phyloP scores from a whole-genome alignment of 768 basidiomycete species.

The Punctularia strigosozonata region DNA sequence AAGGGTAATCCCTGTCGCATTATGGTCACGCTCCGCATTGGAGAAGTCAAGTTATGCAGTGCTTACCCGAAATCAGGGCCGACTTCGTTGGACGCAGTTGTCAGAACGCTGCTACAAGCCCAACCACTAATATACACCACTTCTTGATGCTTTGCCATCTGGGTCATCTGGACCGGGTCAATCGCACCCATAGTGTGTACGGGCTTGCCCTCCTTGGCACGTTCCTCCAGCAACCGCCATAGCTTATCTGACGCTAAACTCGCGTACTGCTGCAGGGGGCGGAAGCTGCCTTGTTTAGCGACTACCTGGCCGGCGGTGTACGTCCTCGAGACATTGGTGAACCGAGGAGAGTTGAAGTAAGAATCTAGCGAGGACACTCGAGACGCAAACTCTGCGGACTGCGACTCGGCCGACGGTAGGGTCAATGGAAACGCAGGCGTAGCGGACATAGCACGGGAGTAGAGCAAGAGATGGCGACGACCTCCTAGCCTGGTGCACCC shows the following conservation, averaged over 20 bases:
- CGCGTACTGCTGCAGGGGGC: slow-evolving; percentile 64
- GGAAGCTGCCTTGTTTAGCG: slow-evolving; percentile 81
- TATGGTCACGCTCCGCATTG: not conserved
- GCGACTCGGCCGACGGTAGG: too few relatives aligned
- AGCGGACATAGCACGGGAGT: too few relatives aligned
- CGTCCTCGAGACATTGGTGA: slow-evolving; percentile 58
- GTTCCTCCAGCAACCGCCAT: slow-evolving; percentile 51
- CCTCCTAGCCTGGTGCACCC: too few relatives aligned
- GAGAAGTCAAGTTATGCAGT: not conserved
- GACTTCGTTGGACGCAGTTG: slow-evolving; percentile 85
- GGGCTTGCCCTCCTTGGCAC: slow-evolving; percentile 51
- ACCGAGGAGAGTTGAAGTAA: slow-evolving; percentile 73
- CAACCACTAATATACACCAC: slow-evolving; percentile 90
- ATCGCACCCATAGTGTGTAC: slow-evolving; percentile 90
- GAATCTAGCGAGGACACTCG: slow-evolving; percentile 52
- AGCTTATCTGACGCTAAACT: slow-evolving; percentile 81
- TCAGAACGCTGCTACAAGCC: slow-evolving; percentile 78
- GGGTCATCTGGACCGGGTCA: slow-evolving; percentile 90
- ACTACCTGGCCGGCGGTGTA: slow-evolving; percentile 75
- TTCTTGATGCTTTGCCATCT: slow-evolving; percentile 75
- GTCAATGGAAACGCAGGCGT: too few relatives aligned
- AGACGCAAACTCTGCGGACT: too few relatives aligned
- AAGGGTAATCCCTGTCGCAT: slow-evolving; percentile 71
- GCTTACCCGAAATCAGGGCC: slow-evolving; percentile 80
- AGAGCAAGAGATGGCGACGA: too few relatives aligned